Evolutionary conservation across 2,329 filamentous ascomycete genomes (phyloP).

Genomic region (Zalaria sp.): DNA sequence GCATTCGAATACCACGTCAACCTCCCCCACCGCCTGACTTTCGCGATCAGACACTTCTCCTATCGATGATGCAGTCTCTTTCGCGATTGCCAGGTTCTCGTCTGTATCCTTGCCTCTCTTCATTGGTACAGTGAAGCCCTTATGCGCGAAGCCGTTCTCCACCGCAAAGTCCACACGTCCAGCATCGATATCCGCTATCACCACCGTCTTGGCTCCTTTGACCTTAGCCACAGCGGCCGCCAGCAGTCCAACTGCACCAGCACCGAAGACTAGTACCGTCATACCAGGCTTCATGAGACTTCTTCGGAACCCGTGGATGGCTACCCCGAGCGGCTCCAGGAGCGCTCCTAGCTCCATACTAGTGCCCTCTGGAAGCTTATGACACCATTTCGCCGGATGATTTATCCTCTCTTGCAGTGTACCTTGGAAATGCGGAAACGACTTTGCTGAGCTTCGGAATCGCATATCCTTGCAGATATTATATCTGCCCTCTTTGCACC

Average conservation of each 20-base stretch:
- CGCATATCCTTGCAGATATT: conserved; percentile 47
- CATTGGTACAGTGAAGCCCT: conserved; percentile 30
- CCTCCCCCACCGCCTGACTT: conserved; percentile 31
- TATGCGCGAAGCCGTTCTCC: conserved; percentile 33
- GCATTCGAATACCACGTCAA: conserved; percentile 62
- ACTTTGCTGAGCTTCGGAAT: conserved; percentile 46
- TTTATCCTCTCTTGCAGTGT: conserved; percentile 49
- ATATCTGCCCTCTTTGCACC: conserved; percentile 43
- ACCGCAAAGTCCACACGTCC: conserved; percentile 42
- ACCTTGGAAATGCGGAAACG: conserved; percentile 48
- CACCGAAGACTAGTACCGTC: conserved; percentile 44
- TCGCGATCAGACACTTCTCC: conserved; percentile 21
- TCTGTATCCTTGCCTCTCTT: conserved; percentile 35
- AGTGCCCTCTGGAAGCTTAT: conserved; percentile 39
- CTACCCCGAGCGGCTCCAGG: conserved; percentile 46
- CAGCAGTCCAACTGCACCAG: conserved; percentile 46
- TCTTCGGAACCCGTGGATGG: conserved; percentile 43
- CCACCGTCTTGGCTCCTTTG: conserved; percentile 37
- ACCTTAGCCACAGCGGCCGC: conserved; percentile 43
- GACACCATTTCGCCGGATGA: conserved; percentile 46
- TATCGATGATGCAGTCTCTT: conserved; percentile 32
- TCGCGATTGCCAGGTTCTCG: conserved; percentile 36
- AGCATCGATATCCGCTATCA: conserved; percentile 47
- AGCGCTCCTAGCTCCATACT: conserved; percentile 43
- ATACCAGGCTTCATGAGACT: conserved; percentile 28